A percentile compares a stretch with the other conserved stretches of the same genome.
phyloP scores from a whole-genome alignment of 2,329 filamentous ascomycete genomes.

The Beauveria medogensis region DNA sequence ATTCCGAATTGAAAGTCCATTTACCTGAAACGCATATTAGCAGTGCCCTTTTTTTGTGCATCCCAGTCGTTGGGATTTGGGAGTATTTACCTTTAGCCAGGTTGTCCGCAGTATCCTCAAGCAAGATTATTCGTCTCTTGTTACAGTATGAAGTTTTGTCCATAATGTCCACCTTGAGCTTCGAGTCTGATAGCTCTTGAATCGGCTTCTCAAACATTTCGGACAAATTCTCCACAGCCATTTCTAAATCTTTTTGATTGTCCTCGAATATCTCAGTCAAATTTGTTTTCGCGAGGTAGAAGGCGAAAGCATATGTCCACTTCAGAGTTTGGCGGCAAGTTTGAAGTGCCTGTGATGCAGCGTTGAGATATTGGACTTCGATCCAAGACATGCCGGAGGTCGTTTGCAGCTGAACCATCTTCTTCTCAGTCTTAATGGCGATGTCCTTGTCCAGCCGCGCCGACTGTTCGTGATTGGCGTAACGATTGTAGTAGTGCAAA shows the following conservation, averaged over 20 bases:
- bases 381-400: conserved; percentile 98
- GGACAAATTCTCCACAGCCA: conserved; percentile 94
- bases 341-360: conserved; percentile 86
- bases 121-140: conserved; percentile 77
- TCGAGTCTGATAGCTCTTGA: conserved; percentile 73
- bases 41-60: conserved; percentile 18
- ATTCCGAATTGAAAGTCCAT: conserved; percentile 36
- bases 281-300: conserved; percentile 94
- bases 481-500: conserved; percentile 97
- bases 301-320: conserved; percentile 98
- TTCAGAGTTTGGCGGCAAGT: conserved; percentile 97
- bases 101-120: conserved; percentile 90
- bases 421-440: conserved; percentile 93
- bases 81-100: conserved; percentile 63
- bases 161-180: conserved; percentile 95
- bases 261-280: conserved; percentile 96
- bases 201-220: conserved; percentile 99
- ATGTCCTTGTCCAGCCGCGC: conserved; percentile 95
- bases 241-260: conserved; percentile 95
- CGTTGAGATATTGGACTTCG: conserved; percentile 93
- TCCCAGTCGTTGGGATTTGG: neutral
- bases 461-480: conserved; percentile 97
- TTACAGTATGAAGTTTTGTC: conserved; percentile 98
- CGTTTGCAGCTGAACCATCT: conserved; percentile 94
- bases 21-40: conserved; percentile 25